Conservation (phyloP, 2,329 filamentous ascomycete species). For the Trichoderma pleuroti region DNA sequence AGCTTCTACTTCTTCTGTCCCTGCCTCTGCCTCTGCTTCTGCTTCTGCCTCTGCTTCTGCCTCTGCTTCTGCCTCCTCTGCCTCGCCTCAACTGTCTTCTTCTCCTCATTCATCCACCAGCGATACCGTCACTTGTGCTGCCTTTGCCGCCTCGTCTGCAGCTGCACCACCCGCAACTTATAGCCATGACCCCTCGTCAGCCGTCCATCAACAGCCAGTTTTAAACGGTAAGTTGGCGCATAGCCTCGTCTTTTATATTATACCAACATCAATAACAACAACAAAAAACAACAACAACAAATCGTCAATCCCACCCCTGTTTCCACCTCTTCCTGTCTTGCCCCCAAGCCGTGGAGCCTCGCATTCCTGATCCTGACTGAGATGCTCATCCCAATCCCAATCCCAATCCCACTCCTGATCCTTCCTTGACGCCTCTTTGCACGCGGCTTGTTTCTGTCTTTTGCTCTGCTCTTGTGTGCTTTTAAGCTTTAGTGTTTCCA, state of each 20-base stretch:
- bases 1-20: background rate
- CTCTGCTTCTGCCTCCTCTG: background rate
- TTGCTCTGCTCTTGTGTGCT: background rate
- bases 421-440: background rate
- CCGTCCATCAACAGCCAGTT: background rate
- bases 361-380: conserved; percentile 3
- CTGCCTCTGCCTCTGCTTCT: background rate
- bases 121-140: background rate
- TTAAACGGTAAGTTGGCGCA: conserved; percentile 3
- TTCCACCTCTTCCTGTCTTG: background rate
- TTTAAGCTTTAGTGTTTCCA: conserved; percentile 2
- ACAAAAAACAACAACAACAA: background rate
- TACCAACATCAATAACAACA: background rate
- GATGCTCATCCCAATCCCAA: background rate
- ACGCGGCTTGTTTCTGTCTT: background rate
- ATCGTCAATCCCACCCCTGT: background rate
- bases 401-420: background rate
- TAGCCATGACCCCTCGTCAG: background rate
- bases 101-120: background rate
- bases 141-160: background rate
- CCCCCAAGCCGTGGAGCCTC: background rate
- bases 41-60: background rate
- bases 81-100: background rate
- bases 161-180: background rate
- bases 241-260: background rate